Evolutionary conservation across 192 early-diverging fungal species (phyloP).

Genomic region (Backusella mclennaniae): DNA sequence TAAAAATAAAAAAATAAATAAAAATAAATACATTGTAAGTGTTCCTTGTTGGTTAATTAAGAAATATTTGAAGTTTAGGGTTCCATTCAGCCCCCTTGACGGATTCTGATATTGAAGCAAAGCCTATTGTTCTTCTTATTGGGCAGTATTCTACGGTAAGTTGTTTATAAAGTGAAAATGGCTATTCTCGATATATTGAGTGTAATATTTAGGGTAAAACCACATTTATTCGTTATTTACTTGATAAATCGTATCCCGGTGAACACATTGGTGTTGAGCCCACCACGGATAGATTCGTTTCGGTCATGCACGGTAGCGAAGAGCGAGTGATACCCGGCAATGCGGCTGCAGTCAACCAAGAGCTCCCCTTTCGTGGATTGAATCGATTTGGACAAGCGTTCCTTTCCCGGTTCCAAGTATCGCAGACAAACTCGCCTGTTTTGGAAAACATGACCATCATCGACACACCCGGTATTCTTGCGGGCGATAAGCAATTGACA

Average conservation of each 20-base stretch:
- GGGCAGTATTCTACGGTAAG: slow-evolving; percentile 78
- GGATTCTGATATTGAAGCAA: slow-evolving; percentile 75
- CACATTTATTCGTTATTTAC: slow-evolving; percentile 74
- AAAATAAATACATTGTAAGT: background rate
- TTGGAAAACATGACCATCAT: slow-evolving; percentile 79
- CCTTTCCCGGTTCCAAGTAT: slow-evolving; percentile 77
- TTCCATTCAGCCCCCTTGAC: slow-evolving; percentile 72
- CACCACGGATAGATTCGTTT: slow-evolving; percentile 79
- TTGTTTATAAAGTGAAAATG: background rate
- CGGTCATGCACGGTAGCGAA: slow-evolving; percentile 71
- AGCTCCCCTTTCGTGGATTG: slow-evolving; percentile 72
- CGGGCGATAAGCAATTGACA: slow-evolving; percentile 75
- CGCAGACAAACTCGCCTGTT: slow-evolving; percentile 69
- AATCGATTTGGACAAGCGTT: slow-evolving; percentile 77
- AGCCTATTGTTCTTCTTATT: slow-evolving; percentile 80
- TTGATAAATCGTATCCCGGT: slow-evolving; percentile 76
- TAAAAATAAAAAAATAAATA: background rate
- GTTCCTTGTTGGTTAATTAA: no score
- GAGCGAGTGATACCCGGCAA: slow-evolving; percentile 81
- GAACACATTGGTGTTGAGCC: slow-evolving; percentile 81
- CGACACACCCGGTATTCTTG: slow-evolving; percentile 83
- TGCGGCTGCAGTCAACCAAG: slow-evolving; percentile 74
- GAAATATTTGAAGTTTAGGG: slow-evolving; percentile 15
- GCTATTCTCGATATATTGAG: background rate
- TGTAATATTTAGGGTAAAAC: slow-evolving; percentile 59